Conservation (phyloP, 495 filamentous ascomycete genomes). For the Schizothecium vesticola region DNA sequence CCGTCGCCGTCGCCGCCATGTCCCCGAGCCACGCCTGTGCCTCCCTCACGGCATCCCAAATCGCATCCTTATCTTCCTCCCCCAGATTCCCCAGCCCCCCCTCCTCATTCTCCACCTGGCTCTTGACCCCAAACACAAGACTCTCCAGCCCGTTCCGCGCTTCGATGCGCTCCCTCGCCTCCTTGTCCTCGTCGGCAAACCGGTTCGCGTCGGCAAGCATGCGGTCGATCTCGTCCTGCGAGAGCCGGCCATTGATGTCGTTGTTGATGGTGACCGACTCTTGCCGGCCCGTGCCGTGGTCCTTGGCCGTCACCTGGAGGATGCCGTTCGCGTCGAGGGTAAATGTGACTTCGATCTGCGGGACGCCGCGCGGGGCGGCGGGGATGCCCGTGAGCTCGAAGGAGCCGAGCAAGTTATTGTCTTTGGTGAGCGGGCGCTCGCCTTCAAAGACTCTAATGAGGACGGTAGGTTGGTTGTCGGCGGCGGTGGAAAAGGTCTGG, state of each 20-base stretch:
- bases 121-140: conserved; percentile 94
- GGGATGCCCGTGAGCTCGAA: conserved; percentile 92
- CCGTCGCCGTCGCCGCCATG: conserved; percentile 71
- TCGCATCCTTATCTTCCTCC: conserved; percentile 89
- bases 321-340: conserved; percentile 94
- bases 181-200: conserved; percentile 93
- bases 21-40: conserved; percentile 87
- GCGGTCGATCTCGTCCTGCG: conserved; percentile 86
- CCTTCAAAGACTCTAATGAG: conserved; percentile 93
- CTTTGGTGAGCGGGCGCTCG: conserved; percentile 84
- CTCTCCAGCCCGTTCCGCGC: conserved; percentile 97
- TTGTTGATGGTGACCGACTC: conserved; percentile 90
- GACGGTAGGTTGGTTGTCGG: conserved; percentile 89
- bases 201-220: conserved; percentile 92
- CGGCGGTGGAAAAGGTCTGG: conserved; percentile 90
- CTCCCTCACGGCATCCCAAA: conserved; percentile 88
- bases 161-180: conserved; percentile 76
- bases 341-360: conserved; percentile 92
- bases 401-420: conserved; percentile 90
- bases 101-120: conserved; percentile 86
- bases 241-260: conserved; percentile 77
- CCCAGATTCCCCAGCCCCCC: conserved; percentile 90
- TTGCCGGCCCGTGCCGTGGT: conserved; percentile 89
- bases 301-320: conserved; percentile 80
- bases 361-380: conserved; percentile 82